Base-by-base conservation (phyloP, 495 filamentous ascomycete species). In the Amphirosellinia nigrospora region DNA sequence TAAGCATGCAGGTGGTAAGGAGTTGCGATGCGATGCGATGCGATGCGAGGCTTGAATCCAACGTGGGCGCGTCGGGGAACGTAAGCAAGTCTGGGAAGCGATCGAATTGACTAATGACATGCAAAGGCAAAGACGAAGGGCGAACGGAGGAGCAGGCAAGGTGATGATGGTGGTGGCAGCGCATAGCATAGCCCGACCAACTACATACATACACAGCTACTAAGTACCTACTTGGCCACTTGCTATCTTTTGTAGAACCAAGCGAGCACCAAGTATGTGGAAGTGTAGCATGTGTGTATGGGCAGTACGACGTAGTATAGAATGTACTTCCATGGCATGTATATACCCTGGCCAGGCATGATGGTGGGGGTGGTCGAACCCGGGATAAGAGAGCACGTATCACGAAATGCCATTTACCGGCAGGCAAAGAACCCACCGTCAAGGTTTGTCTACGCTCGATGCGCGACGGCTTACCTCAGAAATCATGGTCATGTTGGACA, bases 401-500 rank as follows among this genome's bases (percentile, higher is more conserved):
- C 5, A n/a, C n/a, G n/a, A n/a, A n/a, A n/a, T n/a, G n/a, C n/a
- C 23, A 36, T 36, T 36, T 36, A 32, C n/a, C 55, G 55, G 55
- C 55, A 58, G 55, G 16, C 55, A 58, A 58, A 36, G 19, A 53
- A 23, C 50, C 26, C 21, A 52, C 21, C 48, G 11, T n/a, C n/a
- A n/a, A n/a, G n/a, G 13, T 2, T 23, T 48, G 8, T 10, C n/a
- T 46, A 3, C 23, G 3, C 10, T 56, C n/a, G n/a, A 58, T 58
- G 53, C 53, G 36, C 15, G 19, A 36, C 55, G 55, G 55, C 55
- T 58, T 58, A 58, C 55, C 11, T 58, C 55, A 58, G 55, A 58
- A 36, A n/a, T 34, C 28, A 48, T 15, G 16, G 26, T 26, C 30
- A 56, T 16, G 53, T 52, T 52, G 48, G 48, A 52, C 48, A 52